These are phyloP conservation scores for Cladosporium sp. DNA, from an alignment of 2,329 filamentous ascomycete genomes.

Conservation along the genomic window DNA sequence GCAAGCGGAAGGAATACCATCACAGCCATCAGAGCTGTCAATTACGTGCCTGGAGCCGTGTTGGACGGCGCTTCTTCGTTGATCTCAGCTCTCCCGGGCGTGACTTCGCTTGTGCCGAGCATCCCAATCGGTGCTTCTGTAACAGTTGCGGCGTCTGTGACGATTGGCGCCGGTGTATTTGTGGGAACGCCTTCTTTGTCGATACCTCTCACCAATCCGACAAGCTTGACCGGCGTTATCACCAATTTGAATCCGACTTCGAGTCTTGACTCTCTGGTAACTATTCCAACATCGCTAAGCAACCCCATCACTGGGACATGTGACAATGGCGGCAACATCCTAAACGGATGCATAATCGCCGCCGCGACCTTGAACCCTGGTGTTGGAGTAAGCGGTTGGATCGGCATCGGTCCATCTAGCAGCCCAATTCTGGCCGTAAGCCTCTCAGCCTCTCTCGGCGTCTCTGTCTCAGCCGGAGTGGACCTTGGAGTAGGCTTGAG, in stretches of 20 bases:
- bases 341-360: slow-evolving; percentile 17
- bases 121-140: neutral
- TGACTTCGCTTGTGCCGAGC: neutral
- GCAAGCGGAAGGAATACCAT: slow-evolving; percentile 17
- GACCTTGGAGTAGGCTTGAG: slow-evolving; percentile 12
- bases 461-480: slow-evolving; percentile 1
- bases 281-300: neutral
- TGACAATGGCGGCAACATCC: slow-evolving; percentile 18
- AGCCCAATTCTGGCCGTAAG: slow-evolving; percentile 14
- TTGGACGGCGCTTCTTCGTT: neutral
- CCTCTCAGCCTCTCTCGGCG: slow-evolving; percentile 1
- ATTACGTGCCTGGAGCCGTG: slow-evolving; percentile 19
- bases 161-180: neutral
- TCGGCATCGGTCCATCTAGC: slow-evolving; percentile 11
- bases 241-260: neutral
- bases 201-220: neutral
- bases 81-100: neutral
- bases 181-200: neutral
- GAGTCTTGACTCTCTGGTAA: neutral
- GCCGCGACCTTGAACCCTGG: slow-evolving; percentile 1
- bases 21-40: slow-evolving; percentile 25
- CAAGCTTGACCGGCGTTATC: neutral
- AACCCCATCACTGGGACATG: slow-evolving; percentile 10
- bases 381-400: slow-evolving; percentile 2
- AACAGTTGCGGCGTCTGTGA: neutral